A percentile compares a stretch with the other conserved stretches of the same genome.
These are phyloP conservation scores for Arthrobotrys conoides DNA, from an alignment of 2,329 filamentous ascomycete species.

Conservation along the genomic window DNA sequence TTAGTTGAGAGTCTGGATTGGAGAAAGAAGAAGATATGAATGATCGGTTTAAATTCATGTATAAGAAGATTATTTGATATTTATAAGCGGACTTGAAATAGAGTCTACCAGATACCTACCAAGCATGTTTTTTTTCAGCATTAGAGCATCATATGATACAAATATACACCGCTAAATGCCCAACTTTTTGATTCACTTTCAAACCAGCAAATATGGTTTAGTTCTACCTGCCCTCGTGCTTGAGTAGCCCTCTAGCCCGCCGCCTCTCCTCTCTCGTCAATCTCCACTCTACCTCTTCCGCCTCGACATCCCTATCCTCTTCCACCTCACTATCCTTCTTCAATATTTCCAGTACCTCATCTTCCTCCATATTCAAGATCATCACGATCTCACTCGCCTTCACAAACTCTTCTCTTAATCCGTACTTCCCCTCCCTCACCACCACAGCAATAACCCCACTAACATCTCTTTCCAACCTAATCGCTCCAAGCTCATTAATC, in stretches of 20 bases:
- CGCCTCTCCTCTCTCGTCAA: conserved; percentile 80
- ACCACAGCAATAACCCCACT: conserved; percentile 79
- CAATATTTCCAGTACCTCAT: conserved; percentile 87
- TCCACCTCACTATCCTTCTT: conserved; percentile 65
- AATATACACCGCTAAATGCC: conserved; percentile 14
- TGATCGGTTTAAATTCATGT: not conserved
- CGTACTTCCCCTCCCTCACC: conserved; percentile 79
- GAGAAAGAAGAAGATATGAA: conserved; percentile 60
- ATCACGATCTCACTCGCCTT: conserved; percentile 84
- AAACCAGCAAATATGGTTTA: conserved; percentile 13
- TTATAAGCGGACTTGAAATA: not conserved
- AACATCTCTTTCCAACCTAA: conserved; percentile 87
- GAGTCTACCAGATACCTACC: not conserved
- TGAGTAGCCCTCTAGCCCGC: conserved; percentile 79
- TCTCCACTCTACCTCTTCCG: conserved; percentile 77
- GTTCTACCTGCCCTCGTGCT: conserved; percentile 61
- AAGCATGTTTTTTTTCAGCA: conserved; percentile 16
- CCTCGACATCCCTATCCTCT: conserved; percentile 68
- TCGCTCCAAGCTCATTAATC: conserved; percentile 84
- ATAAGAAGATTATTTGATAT: conserved; percentile 8
- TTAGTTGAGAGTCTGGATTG: conserved; percentile 69
- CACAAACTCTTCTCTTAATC: conserved; percentile 81
- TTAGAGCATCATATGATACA: conserved; percentile 22
- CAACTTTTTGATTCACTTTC: not conserved
- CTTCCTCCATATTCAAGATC: conserved; percentile 93